These are phyloP conservation scores for Astrephomene gubernaculifera DNA, from an alignment of 139 green algal species.

Conservation along the genomic window DNA sequence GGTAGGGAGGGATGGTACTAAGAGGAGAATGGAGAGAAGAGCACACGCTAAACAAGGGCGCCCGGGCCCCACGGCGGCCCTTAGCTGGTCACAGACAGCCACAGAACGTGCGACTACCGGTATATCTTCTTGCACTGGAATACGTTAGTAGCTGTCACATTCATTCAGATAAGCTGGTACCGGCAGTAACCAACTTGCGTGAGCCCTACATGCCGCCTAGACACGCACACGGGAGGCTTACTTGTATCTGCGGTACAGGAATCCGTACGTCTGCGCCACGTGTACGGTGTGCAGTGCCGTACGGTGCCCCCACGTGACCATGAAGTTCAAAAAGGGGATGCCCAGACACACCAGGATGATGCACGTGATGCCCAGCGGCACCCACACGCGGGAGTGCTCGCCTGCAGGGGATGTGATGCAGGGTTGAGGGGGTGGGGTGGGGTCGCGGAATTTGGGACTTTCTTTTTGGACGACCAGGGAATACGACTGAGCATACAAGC, in stretches of 20 bases:
- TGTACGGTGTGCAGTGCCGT: constrained; percentile 11
- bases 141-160: too few relatives aligned
- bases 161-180: too few relatives aligned
- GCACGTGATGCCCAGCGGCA: constrained; percentile 31
- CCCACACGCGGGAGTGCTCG: constrained; percentile 11
- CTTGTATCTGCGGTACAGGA: constrained; percentile 44
- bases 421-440: neutral
- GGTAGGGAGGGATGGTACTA: neutral
- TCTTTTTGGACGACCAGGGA: neutral
- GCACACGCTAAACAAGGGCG: too few relatives aligned
- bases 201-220: too few relatives aligned
- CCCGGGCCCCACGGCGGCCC: too few relatives aligned
- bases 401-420: constrained; percentile 14
- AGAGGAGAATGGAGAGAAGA: too few relatives aligned
- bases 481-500: too few relatives aligned
- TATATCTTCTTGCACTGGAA: too few relatives aligned
- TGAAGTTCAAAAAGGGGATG: constrained; percentile 40
- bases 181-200: too few relatives aligned
- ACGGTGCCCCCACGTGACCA: constrained; percentile 15
- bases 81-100: too few relatives aligned
- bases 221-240: too few relatives aligned
- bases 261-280: constrained; percentile 43
- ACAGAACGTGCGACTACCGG: too few relatives aligned
- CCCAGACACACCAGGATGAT: constrained; percentile 28
- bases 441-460: neutral